Conservation (phyloP, 2,329 filamentous ascomycete genomes). For the Penicillium sp. region DNA sequence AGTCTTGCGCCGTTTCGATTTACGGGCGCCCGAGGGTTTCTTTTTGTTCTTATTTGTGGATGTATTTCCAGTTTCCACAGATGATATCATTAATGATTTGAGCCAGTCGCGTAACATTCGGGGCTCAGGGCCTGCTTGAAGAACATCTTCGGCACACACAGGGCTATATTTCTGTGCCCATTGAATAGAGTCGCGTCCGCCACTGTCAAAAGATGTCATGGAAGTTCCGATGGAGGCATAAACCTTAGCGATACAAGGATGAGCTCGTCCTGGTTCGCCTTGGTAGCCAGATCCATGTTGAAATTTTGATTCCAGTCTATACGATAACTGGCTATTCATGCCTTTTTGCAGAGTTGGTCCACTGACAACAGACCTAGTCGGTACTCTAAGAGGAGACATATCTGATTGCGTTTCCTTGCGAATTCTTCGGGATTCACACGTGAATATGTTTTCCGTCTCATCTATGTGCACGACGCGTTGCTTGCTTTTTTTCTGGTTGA, state of each 20-base stretch:
- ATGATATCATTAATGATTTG: constrained; percentile 66
- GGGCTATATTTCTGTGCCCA: constrained; percentile 91
- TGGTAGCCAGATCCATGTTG: constrained; percentile 10
- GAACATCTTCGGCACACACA: constrained; percentile 61
- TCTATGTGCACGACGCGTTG: constrained; percentile 27
- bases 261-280: constrained; percentile 25
- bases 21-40: constrained; percentile 25
- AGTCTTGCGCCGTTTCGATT: constrained; percentile 62
- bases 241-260: constrained; percentile 59
- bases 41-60: constrained; percentile 27
- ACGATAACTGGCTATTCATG: constrained; percentile 28
- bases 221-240: constrained; percentile 58
- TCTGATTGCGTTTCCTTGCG: constrained; percentile 1
- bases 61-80: constrained; percentile 61
- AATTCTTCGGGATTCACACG: constrained; percentile 13
- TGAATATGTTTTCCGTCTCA: constrained; percentile 32
- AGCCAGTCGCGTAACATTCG: constrained; percentile 77
- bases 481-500: constrained; percentile 37
- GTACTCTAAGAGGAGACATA: constrained; percentile 23
- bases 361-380: constrained; percentile 27
- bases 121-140: constrained; percentile 71
- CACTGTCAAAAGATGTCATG: constrained; percentile 76
- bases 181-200: constrained; percentile 64
- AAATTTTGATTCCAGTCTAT: constrained; percentile 6
- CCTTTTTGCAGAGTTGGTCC: constrained; percentile 26